A percentile compares a stretch with the other conserved stretches of the same genome.
Conservation (phyloP, 2,329 filamentous ascomycete genomes). For the Aspergillus terreus region DNA sequence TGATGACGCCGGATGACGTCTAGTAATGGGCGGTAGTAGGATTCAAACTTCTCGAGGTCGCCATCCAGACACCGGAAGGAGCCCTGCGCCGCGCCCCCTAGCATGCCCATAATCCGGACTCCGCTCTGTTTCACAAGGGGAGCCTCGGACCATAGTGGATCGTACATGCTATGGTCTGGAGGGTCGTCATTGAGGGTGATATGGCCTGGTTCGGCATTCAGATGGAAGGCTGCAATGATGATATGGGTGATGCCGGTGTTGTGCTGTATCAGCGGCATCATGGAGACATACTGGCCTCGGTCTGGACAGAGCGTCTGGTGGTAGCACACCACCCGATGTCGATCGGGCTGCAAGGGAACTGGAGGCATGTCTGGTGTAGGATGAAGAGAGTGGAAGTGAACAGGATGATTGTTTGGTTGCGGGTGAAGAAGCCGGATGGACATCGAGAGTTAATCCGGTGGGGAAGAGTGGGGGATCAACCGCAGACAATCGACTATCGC, state of each 20-base stretch:
- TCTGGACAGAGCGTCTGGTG: conserved; percentile 62
- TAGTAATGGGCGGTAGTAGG: conserved; percentile 67
- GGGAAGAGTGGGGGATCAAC: too few species aligned
- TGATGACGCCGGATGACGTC: conserved; percentile 59
- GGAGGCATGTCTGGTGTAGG: conserved; percentile 33
- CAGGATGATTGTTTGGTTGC: neutral
- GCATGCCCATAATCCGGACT: conserved; percentile 78
- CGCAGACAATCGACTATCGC: too few species aligned
- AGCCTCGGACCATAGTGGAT: conserved; percentile 75
- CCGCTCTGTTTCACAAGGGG: conserved; percentile 67
- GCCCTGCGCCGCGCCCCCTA: conserved; percentile 79
- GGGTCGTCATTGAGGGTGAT: conserved; percentile 78
- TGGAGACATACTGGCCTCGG: conserved; percentile 54
- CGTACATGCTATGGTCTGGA: conserved; percentile 64
- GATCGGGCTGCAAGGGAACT: conserved; percentile 23
- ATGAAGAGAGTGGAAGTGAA: neutral
- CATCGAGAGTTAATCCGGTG: too few species aligned
- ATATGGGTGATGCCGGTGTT: conserved; percentile 71
- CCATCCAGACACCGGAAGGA: conserved; percentile 63
- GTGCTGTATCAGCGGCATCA: conserved; percentile 58
- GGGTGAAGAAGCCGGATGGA: too few species aligned
- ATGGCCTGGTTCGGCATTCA: conserved; percentile 64
- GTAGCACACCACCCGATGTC: conserved; percentile 48
- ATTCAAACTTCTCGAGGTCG: conserved; percentile 60
- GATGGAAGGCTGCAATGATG: conserved; percentile 80